Evolutionary conservation across 345 rosid species (phyloP), one percentile per base, ranked within the genome.

Genomic region (Salix viminalis): DNA sequence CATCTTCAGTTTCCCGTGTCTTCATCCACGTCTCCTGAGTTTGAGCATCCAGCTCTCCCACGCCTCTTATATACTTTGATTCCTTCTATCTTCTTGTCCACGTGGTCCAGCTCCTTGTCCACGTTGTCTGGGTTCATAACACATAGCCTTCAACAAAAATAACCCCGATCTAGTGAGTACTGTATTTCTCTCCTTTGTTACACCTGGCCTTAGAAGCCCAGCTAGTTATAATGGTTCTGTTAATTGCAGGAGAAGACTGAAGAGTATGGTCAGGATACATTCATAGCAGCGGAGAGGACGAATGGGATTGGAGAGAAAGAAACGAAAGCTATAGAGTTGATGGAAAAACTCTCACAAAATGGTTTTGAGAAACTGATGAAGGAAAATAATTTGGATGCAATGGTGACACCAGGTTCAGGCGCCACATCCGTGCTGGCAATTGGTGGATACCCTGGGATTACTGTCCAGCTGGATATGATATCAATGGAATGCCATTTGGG

Each of bases 391-490:
- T 79, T 91, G 26, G 97, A 90, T 69, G 94, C 97, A 14, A 7
- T 91, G 82, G 86, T 89, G 73, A 77, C 86, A 0, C 76, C 79
- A 9, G 76, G 75, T 69, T 5, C 71, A 10, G 44, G 65, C 56
- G 56, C 69, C 54, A 54, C 56, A 12, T 2, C 78, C 5, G 84
- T 91, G 42, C 82, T 85, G 2, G 97, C 97, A 39, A 89, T 84
- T 21, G 93, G 97, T 46, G 94, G 95, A 52, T 86, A 76, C 77
- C 94, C 94, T 21, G 94, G 89, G 67, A 87, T 92, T 26, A 88
- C 36, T 28, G 97, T 92, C 7, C 93, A 2, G 94, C 89, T n/a
- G 94, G 91, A 15, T 88, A 87, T 71, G 89, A 80, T 54, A 41
- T 64, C 7, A 30, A 81, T 19, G 90, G 91, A 32, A 75, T 79